Base-by-base conservation (phyloP, 2,329 filamentous ascomycete species). In the Aureobasidium melanogenum region DNA sequence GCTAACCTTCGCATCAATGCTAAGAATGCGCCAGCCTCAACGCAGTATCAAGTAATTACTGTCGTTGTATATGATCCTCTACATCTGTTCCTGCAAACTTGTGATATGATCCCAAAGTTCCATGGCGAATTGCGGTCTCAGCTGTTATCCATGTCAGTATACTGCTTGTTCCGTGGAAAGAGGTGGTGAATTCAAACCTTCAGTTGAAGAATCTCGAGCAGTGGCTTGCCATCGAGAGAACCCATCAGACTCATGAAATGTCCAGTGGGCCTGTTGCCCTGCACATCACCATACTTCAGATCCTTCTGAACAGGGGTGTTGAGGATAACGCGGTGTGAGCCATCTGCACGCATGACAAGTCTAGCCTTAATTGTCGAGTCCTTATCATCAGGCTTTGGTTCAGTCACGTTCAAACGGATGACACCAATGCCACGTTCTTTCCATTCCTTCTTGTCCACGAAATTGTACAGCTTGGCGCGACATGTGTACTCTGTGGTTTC, bases 331-430 rank as follows among this genome's bases (percentile, higher is more conserved):
- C 91, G 84, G 69, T 92, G 86, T 0, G 90, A 94, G 63, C 91
- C 91, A 69, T 97, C 92, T 66, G 95, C 91, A 19, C 93, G 87
- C 85, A 97, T 91, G 64, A 97, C 83, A 66, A 97, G 83, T 44
- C 93, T 88, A 26, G 87, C 82, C 63, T 77, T 79, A 39, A 74
- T 73, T 72, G 81, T 63, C 66, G 73, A 22, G 67, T 66, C n/a
- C 15, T 71, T 66, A 22, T 69, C 66, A 12, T 71, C 72, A 1
- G 78, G 75, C 62, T 80, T 83, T 32, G 76, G 73, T 65, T 83
- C 80, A 2, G 84, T 83, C 15, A 88, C 86, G 69, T 97, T 96
- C 71, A 96, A 82, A 75, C 94, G 94, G 67, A 96, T 80, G 67
- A 87, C 88, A 47, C 92, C 92, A 4, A 86, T 82, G 14, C 92